Evolutionary conservation across 1,139 yeast species (phyloP).

Genomic region (Schizosaccharomyces versatilis): DNA sequence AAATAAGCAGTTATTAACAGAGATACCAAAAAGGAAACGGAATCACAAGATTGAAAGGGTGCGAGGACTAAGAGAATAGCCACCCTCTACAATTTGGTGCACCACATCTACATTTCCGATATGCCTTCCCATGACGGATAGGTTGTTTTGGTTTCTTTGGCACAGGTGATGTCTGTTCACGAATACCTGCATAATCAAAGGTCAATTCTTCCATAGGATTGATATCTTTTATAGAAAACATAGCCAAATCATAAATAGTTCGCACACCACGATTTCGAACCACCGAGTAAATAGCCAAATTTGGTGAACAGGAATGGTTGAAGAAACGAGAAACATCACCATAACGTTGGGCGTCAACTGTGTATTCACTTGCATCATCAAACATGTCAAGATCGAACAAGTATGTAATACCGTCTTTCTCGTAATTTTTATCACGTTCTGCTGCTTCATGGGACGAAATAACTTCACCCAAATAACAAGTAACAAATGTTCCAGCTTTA

Average conservation of each 20-base stretch:
- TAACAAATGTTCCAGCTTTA: slow-evolving; percentile 9
- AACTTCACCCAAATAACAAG: slow-evolving; percentile 10
- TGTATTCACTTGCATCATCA: slow-evolving; percentile 7
- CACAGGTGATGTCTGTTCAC: not conserved
- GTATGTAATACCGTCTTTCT: slow-evolving; percentile 7
- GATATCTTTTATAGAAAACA: slow-evolving; percentile 9
- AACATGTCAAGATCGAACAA: slow-evolving; percentile 11
- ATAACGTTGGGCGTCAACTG: slow-evolving; percentile 11
- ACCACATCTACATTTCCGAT: slow-evolving; percentile 1
- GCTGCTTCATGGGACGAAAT: slow-evolving; percentile 8
- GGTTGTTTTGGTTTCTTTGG: not conserved
- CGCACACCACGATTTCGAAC: slow-evolving; percentile 2
- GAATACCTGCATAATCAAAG: slow-evolving; percentile 7
- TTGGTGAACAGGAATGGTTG: slow-evolving; percentile 11
- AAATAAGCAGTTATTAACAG: too few species aligned
- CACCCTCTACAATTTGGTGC: not conserved
- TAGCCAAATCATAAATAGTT: slow-evolving; percentile 8
- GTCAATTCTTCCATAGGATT: slow-evolving; percentile 9
- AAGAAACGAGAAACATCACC: slow-evolving; percentile 12
- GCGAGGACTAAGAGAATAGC: not conserved
- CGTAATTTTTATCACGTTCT: slow-evolving; percentile 6
- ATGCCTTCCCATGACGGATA: not conserved
- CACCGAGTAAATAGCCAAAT: slow-evolving; percentile 5
- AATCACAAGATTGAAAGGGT: too few species aligned
- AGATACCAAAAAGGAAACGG: too few species aligned